phyloP scores from a whole-genome alignment of 2,329 filamentous ascomycete species.

The Ophiostoma pallidulum region DNA sequence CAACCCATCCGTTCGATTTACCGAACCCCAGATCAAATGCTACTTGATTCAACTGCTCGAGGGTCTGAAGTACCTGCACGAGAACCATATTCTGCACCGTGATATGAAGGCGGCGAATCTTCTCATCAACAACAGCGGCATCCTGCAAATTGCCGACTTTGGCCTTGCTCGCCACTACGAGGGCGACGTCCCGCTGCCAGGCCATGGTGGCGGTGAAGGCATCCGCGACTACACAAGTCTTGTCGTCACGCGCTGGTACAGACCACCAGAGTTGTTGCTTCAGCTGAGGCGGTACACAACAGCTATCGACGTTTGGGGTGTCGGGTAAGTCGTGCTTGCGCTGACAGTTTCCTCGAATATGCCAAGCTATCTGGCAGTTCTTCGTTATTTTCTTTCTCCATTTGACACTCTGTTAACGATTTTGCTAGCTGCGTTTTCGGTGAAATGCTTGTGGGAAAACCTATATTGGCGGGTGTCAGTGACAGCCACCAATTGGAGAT shows the following conservation, averaged over 20 bases:
- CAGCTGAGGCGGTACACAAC: conserved; percentile 89
- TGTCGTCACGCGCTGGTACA: conserved; percentile 95
- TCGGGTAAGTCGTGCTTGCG: conserved; percentile 58
- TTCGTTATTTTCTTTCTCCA: conserved; percentile 2
- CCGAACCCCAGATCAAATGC: conserved; percentile 90
- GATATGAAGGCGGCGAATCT: conserved; percentile 99
- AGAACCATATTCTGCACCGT: conserved; percentile 80
- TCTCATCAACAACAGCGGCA: conserved; percentile 86
- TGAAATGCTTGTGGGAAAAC: conserved; percentile 91
- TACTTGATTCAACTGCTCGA: conserved; percentile 91
- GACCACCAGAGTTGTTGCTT: conserved; percentile 84
- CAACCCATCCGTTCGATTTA: conserved; percentile 82
- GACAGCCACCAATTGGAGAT: conserved; percentile 84
- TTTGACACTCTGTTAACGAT: conserved; percentile 17
- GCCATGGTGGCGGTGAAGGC: conserved; percentile 73
- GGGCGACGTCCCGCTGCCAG: conserved; percentile 66
- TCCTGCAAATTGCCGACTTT: conserved; percentile 95
- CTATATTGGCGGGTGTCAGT: conserved; percentile 82
- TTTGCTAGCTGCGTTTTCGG: conserved; percentile 85
- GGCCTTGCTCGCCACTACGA: conserved; percentile 91
- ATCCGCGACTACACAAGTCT: conserved; percentile 89
- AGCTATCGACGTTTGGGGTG: conserved; percentile 96
- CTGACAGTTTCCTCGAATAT: too few relatives aligned
- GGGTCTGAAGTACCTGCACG: conserved; percentile 82
- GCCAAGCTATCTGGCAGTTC: too few relatives aligned